A percentile compares a stretch with the other conserved stretches of the same genome.
Evolutionary conservation across 164 flowering plant genomes (phyloP).

Genomic region (Tetracentron sinense): DNA sequence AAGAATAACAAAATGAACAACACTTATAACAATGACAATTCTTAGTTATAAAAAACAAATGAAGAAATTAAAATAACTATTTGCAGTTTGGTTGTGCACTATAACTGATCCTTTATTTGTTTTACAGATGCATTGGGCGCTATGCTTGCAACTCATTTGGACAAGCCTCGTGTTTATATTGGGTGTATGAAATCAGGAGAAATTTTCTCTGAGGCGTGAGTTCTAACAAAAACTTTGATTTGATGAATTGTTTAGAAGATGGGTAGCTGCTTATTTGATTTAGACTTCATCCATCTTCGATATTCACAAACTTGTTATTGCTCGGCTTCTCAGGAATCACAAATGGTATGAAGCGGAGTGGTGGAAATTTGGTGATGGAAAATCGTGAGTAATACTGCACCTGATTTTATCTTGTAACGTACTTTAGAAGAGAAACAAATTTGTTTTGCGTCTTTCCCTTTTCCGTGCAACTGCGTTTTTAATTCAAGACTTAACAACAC

Average conservation of each 20-base stretch:
- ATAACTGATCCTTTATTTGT: neutral
- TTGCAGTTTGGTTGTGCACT: neutral
- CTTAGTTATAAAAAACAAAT: too few relatives aligned
- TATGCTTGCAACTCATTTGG: slow-evolving; percentile 62
- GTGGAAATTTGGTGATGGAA: slow-evolving; percentile 97
- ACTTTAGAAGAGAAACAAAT: neutral
- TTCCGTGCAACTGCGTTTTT: too few relatives aligned
- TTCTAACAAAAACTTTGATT: slow-evolving; percentile 13
- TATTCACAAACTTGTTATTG: neutral
- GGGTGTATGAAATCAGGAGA: slow-evolving; percentile 94
- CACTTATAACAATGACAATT: too few relatives aligned
- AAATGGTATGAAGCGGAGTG: slow-evolving; percentile 99
- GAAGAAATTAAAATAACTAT: too few relatives aligned
- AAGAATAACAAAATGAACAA: too few relatives aligned
- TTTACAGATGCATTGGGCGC: slow-evolving; percentile 70
- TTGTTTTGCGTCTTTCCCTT: too few relatives aligned
- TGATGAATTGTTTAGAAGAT: neutral
- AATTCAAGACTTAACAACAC: too few relatives aligned
- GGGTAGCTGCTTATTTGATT: neutral
- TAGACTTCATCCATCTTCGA: neutral
- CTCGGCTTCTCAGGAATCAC: slow-evolving; percentile 48
- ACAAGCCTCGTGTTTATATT: slow-evolving; percentile 81
- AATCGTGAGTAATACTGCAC: slow-evolving; percentile 60
- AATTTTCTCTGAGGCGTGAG: slow-evolving; percentile 69
- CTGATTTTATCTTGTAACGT: neutral